Evolutionary conservation across 2,329 filamentous ascomycete species (phyloP).

Genomic region (Talaromyces sp.): DNA sequence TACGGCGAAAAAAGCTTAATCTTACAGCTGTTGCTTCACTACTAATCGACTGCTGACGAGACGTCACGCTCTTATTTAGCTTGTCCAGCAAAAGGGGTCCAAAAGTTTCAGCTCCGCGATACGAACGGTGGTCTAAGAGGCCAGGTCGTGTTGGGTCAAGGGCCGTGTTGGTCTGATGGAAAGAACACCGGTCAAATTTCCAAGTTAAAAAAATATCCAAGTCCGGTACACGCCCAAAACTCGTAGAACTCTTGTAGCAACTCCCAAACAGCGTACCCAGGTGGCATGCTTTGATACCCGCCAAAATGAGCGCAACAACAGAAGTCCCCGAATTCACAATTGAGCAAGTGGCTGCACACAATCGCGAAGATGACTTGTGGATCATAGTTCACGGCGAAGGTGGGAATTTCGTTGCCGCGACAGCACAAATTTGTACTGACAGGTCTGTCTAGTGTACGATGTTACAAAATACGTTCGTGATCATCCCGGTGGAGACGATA

Average conservation of each 20-base stretch:
- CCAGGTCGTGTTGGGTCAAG: not conserved
- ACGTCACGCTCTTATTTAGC: not conserved
- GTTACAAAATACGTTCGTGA: conserved; percentile 58
- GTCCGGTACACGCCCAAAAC: not conserved
- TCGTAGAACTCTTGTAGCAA: not conserved
- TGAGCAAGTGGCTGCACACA: conserved; percentile 51
- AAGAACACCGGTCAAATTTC: not conserved
- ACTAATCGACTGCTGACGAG: conserved; percentile 2
- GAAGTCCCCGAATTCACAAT: not conserved
- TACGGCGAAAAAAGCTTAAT: not conserved
- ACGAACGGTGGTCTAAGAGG: not conserved
- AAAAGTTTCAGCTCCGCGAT: not conserved
- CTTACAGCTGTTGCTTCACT: not conserved
- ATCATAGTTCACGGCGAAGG: conserved; percentile 58
- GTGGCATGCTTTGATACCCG: not conserved
- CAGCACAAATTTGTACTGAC: not conserved
- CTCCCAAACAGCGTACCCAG: not conserved
- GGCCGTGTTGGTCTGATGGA: not conserved
- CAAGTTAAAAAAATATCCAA: not conserved
- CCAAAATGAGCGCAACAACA: conserved; percentile 3
- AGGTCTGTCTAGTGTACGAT: conserved; percentile 53
- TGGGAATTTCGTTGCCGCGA: conserved; percentile 25
- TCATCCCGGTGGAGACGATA: conserved; percentile 53
- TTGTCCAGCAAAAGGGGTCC: not conserved
- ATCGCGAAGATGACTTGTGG: conserved; percentile 52